A percentile compares a stretch with the other conserved stretches of the same genome.
Evolutionary conservation across 2,329 filamentous ascomycete genomes (phyloP).

Genomic region (Talaromyces sp.): DNA sequence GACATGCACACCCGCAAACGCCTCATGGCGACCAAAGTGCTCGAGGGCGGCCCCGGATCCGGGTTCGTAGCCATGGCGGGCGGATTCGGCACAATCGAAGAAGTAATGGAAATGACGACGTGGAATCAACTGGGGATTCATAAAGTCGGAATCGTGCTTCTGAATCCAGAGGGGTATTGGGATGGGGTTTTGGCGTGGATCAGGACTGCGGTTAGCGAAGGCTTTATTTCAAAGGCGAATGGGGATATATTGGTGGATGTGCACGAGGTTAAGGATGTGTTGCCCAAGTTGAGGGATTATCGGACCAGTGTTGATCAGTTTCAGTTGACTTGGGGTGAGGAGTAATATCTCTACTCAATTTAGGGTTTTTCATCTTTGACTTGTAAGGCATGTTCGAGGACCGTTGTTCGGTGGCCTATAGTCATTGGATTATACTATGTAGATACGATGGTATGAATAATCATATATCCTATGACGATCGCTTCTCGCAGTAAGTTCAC

Average conservation of each 20-base stretch:
- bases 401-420: neutral
- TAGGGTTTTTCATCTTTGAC: neutral
- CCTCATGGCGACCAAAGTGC: slow-evolving; percentile 85
- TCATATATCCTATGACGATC: neutral
- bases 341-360: slow-evolving; percentile 40
- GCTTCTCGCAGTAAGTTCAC: no score
- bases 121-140: slow-evolving; percentile 99
- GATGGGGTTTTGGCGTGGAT: slow-evolving; percentile 84
- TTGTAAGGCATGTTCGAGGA: neutral
- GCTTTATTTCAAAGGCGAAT: slow-evolving; percentile 72
- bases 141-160: slow-evolving; percentile 69
- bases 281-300: slow-evolving; percentile 69
- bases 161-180: slow-evolving; percentile 90
- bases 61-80: slow-evolving; percentile 88
- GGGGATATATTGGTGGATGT: slow-evolving; percentile 71
- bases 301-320: slow-evolving; percentile 70
- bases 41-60: slow-evolving; percentile 73
- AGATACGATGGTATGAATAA: neutral
- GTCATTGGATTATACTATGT: neutral
- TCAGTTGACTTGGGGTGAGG: slow-evolving; percentile 75
- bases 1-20: slow-evolving; percentile 97
- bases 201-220: slow-evolving; percentile 66
- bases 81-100: slow-evolving; percentile 93
- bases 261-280: slow-evolving; percentile 68
- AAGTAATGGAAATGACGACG: slow-evolving; percentile 86